A percentile compares a stretch with the other conserved stretches of the same genome.
Evolutionary conservation across 2,329 filamentous ascomycete species (phyloP).

Genomic region (Neoarthrinium moseri): DNA sequence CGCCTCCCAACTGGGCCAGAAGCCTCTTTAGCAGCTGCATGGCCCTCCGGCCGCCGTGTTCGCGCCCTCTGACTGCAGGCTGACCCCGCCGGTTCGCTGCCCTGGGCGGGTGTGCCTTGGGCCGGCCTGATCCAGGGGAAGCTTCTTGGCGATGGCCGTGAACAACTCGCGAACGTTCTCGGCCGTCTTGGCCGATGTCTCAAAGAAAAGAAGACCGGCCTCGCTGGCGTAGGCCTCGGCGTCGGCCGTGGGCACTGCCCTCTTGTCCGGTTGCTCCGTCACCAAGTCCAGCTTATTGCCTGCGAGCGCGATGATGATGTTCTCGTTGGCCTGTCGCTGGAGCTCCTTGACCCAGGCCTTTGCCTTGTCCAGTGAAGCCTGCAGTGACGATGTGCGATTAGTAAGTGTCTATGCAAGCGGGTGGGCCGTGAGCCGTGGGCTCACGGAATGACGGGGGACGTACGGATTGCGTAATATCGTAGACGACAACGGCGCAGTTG

Average conservation of each 20-base stretch:
- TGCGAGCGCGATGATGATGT: slow-evolving; percentile 97
- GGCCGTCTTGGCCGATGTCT: slow-evolving; percentile 95
- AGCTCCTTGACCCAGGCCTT: slow-evolving; percentile 99
- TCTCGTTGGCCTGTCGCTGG: slow-evolving; percentile 97
- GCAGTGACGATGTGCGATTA: not conserved
- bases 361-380: slow-evolving; percentile 97
- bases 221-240: slow-evolving; percentile 95
- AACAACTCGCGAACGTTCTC: slow-evolving; percentile 96
- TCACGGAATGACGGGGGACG: slow-evolving; percentile 31
- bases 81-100: slow-evolving; percentile 56
- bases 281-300: slow-evolving; percentile 98
- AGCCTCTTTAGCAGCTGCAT: slow-evolving; percentile 59
- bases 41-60: slow-evolving; percentile 56
- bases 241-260: slow-evolving; percentile 83
- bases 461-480: slow-evolving; percentile 99
- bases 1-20: not conserved
- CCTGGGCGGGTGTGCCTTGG: slow-evolving; percentile 76
- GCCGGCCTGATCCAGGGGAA: slow-evolving; percentile 94
- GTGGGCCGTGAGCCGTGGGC: not conserved
- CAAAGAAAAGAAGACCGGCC: slow-evolving; percentile 93
- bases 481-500: slow-evolving; percentile 98
- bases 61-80: slow-evolving; percentile 50
- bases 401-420: not conserved
- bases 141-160: slow-evolving; percentile 95
- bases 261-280: slow-evolving; percentile 91